Evolutionary conservation across 202 grass and related monocot genomes (phyloP).

Genomic region (Zoysia matrella): DNA sequence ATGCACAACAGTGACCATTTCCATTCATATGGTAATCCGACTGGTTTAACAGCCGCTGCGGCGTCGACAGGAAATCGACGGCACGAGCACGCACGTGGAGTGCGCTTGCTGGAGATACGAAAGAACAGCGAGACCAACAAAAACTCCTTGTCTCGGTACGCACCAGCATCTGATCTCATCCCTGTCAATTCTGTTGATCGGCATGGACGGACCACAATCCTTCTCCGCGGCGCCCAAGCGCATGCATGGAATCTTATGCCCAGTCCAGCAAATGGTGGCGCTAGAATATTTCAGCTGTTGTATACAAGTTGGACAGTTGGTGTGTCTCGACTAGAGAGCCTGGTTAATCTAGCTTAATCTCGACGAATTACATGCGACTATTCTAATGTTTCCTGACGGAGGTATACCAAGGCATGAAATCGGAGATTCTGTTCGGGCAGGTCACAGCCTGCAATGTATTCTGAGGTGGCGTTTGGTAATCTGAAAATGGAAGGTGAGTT

Average conservation of each 20-base stretch:
- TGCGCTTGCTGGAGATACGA: neutral
- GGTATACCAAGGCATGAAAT: too few species aligned
- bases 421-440: too few species aligned
- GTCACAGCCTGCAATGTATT: too few species aligned
- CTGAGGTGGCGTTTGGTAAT: too few species aligned
- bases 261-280: neutral
- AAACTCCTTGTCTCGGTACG: neutral
- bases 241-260: conserved; percentile 40
- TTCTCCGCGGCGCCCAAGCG: conserved; percentile 14
- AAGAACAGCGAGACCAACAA: neutral
- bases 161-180: neutral
- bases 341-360: conserved; percentile 13
- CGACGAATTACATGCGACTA: neutral
- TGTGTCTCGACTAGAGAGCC: neutral
- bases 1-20: too few species aligned
- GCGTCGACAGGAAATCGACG: neutral
- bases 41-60: neutral
- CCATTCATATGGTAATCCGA: too few species aligned
- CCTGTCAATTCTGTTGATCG: neutral
- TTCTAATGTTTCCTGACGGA: too few species aligned
- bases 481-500: too few species aligned
- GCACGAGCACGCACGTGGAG: conserved; percentile 4
- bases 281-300: too few species aligned
- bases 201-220: neutral
- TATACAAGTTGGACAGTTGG: neutral